Conservation (phyloP, 345 rosid species). For the Camelina sativa region DNA sequence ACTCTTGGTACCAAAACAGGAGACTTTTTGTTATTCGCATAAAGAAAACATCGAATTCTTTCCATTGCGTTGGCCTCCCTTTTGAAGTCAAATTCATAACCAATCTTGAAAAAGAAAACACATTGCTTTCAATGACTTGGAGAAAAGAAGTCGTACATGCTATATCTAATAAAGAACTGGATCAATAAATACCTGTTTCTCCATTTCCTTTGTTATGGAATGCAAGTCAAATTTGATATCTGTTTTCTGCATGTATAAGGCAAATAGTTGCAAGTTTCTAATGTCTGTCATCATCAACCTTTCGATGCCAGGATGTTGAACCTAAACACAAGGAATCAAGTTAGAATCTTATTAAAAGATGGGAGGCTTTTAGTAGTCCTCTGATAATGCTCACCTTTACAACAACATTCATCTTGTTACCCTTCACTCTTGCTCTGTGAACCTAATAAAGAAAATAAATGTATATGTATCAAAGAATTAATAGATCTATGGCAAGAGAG, state of each 20-base stretch:
- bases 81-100: slow-evolving; percentile 88
- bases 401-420: slow-evolving; percentile 71
- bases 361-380: slow-evolving; percentile 26
- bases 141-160: slow-evolving; percentile 4
- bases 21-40: slow-evolving; percentile 70
- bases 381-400: slow-evolving; percentile 69
- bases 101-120: slow-evolving; percentile 59
- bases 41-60: slow-evolving; percentile 69
- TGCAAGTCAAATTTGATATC: slow-evolving; percentile 86
- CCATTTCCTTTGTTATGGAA: slow-evolving; percentile 90
- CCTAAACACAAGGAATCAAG: slow-evolving; percentile 50
- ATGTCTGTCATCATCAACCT: slow-evolving; percentile 96
- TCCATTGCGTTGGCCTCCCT: slow-evolving; percentile 92
- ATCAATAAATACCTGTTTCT: slow-evolving; percentile 70
- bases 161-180: slow-evolving; percentile 15
- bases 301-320: slow-evolving; percentile 94
- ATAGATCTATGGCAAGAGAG: neutral
- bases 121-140: neutral
- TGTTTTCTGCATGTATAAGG: slow-evolving; percentile 86
- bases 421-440: slow-evolving; percentile 83
- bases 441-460: slow-evolving; percentile 55
- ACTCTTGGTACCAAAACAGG: slow-evolving; percentile 84
- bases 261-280: slow-evolving; percentile 86
- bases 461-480: neutral
- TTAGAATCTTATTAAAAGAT: slow-evolving; percentile 33